These are phyloP conservation scores for Nicotiana benthamiana DNA, from an alignment of 257 asterid genomes.

Conservation along the genomic window DNA sequence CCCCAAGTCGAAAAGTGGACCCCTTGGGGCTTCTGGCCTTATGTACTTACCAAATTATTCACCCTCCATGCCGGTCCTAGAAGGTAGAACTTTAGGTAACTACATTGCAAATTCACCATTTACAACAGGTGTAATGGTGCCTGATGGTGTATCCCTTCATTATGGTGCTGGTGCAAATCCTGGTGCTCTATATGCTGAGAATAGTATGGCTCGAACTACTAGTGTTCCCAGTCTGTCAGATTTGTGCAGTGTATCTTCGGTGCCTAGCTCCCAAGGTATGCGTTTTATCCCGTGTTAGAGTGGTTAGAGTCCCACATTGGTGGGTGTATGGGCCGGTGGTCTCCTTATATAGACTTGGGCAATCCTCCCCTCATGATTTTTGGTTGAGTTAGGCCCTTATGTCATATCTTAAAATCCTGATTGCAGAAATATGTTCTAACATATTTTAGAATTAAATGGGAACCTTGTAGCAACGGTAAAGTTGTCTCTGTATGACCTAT, in stretches of 20 bases:
- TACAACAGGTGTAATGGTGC: conserved; percentile 37
- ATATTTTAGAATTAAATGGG: too few relatives aligned
- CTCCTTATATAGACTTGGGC: too few relatives aligned
- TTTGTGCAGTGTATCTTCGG: conserved; percentile 19
- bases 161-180: conserved; percentile 16
- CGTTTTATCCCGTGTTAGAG: not conserved
- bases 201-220: conserved; percentile 15
- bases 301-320: too few relatives aligned
- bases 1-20: conserved; percentile 89
- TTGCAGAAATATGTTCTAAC: too few relatives aligned
- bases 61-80: conserved; percentile 25
- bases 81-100: conserved; percentile 22
- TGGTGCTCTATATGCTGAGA: conserved; percentile 13
- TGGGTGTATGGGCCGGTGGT: too few relatives aligned
- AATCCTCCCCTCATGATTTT: too few relatives aligned
- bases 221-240: conserved; percentile 26
- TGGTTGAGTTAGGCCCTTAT: too few relatives aligned
- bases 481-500: too few relatives aligned
- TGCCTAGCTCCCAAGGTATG: conserved; percentile 30
- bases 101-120: conserved; percentile 33
- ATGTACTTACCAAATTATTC: conserved; percentile 43
- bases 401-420: not conserved
- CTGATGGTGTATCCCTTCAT: conserved; percentile 35
- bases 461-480: too few relatives aligned
- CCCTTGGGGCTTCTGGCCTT: conserved; percentile 52